Conservation (phyloP, 352 stramenopile species). For the Pythium phragmitis region DNA sequence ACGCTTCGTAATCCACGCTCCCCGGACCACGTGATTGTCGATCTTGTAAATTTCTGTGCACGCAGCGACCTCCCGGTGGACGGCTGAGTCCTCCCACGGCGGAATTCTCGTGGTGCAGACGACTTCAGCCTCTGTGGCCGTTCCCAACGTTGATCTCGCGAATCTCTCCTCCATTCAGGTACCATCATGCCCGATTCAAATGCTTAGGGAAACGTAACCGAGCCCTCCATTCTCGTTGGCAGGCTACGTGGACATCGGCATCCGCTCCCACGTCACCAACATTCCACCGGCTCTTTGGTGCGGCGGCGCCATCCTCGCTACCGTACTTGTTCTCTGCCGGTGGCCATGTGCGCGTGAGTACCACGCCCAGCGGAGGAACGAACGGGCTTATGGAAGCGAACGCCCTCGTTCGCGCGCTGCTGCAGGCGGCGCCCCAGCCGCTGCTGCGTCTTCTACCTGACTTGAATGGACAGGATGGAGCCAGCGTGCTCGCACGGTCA, state of each 20-base stretch:
- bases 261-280: slow-evolving; percentile 1
- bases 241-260: slow-evolving; percentile 17
- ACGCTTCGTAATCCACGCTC: not conserved
- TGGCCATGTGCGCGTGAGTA: slow-evolving; percentile 14
- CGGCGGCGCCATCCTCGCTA: not conserved
- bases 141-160: slow-evolving; percentile 2
- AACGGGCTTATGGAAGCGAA: not conserved
- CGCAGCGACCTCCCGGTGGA: slow-evolving; percentile 4
- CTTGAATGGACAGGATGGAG: not conserved
- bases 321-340: slow-evolving; percentile 17
- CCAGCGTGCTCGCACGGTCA: slow-evolving; percentile 10
- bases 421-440: not conserved
- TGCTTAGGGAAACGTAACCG: not conserved
- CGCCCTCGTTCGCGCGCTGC: not conserved
- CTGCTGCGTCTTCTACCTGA: not conserved
- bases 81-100: not conserved
- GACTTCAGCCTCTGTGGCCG: not conserved
- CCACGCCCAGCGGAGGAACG: not conserved
- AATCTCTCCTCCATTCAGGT: slow-evolving; percentile 21
- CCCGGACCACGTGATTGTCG: not conserved
- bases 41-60: not conserved
- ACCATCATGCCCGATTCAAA: not conserved
- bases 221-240: not conserved
- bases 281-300: slow-evolving; percentile 15
- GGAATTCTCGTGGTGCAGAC: slow-evolving; percentile 9